phyloP scores from a whole-genome alignment of 208 protist genomes.

The Acanthamoeba royreba region DNA sequence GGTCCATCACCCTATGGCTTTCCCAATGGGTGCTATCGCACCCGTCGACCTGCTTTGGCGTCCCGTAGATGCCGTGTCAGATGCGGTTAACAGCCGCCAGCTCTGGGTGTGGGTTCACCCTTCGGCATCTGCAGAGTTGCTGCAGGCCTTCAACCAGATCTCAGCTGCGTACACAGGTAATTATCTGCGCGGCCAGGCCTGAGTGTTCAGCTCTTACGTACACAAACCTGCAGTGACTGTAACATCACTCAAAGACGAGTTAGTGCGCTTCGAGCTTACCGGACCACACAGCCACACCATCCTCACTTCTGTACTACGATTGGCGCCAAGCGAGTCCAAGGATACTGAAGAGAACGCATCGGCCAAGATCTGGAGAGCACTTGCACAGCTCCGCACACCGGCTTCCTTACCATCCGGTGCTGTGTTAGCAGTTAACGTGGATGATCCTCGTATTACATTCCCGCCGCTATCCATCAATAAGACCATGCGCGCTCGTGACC shows the following conservation, averaged over 20 bases:
- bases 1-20: slow-evolving; percentile 53
- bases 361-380: slow-evolving; percentile 19
- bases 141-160: background rate
- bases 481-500: background rate
- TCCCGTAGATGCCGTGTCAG: background rate
- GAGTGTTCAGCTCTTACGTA: background rate
- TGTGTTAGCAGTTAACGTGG: slow-evolving; percentile 37
- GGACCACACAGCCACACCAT: slow-evolving; percentile 53
- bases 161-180: background rate
- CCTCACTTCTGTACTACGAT: slow-evolving; percentile 41
- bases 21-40: slow-evolving; percentile 45
- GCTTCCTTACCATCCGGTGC: slow-evolving; percentile 52
- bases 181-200: too few relatives aligned
- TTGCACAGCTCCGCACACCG: slow-evolving; percentile 27
- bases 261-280: slow-evolving; percentile 60
- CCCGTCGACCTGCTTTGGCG: slow-evolving; percentile 32
- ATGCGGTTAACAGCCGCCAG: background rate
- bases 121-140: background rate
- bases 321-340: background rate
- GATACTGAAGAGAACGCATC: background rate
- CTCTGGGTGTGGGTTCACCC: slow-evolving; percentile 68
- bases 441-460: slow-evolving; percentile 53
- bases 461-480: background rate
- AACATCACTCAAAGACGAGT: slow-evolving; percentile 45
- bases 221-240: background rate